These are phyloP conservation scores for Xylaria arbuscula DNA, from an alignment of 2,329 filamentous ascomycete genomes.

Conservation along the genomic window DNA sequence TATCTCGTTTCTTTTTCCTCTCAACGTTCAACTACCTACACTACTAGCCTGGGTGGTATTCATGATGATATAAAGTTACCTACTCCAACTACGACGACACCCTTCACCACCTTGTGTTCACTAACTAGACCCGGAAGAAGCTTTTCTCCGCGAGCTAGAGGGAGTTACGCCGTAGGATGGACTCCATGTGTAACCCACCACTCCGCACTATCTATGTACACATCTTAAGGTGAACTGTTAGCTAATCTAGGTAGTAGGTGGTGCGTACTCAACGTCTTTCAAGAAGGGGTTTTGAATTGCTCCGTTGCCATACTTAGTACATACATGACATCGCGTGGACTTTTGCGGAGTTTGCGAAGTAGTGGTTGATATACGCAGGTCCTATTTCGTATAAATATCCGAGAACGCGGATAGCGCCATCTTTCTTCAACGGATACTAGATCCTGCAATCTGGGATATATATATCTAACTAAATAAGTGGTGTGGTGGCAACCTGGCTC, in stretches of 20 bases:
- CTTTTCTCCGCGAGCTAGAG: background rate
- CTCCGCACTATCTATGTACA: background rate
- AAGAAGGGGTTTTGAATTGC: background rate
- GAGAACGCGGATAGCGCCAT: slow-evolving; percentile 1
- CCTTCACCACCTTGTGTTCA: background rate
- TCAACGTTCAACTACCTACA: background rate
- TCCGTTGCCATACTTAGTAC: too few relatives aligned
- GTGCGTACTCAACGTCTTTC: background rate
- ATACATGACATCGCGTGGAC: background rate
- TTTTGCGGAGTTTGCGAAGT: background rate
- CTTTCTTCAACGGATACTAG: too few relatives aligned
- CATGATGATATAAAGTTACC: background rate
- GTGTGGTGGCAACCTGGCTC: too few relatives aligned
- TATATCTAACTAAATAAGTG: too few relatives aligned
- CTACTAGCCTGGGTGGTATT: background rate
- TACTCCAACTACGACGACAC: background rate
- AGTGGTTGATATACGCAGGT: background rate
- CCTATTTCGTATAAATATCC: background rate
- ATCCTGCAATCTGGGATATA: too few relatives aligned
- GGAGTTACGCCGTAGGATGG: background rate
- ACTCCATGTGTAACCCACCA: background rate
- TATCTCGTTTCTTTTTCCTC: background rate
- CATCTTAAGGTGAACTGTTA: too few relatives aligned
- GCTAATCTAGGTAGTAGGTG: too few relatives aligned
- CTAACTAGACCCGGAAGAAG: background rate